These are phyloP conservation scores for Cryptosporidium canis DNA, from an alignment of 169 alveolate species.

Conservation along the genomic window DNA sequence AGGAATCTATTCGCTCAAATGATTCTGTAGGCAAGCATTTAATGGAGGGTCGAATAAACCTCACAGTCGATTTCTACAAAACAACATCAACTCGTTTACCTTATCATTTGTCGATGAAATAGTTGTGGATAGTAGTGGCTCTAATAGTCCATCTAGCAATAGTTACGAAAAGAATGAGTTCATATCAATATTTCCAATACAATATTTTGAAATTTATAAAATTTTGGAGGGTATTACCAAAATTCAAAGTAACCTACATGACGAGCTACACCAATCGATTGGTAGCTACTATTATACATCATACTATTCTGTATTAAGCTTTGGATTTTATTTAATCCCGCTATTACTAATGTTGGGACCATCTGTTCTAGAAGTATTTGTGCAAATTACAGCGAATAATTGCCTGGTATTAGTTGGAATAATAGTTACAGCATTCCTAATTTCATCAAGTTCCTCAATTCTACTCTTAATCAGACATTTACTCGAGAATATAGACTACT, in stretches of 20 bases:
- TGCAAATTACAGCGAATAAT: not conserved
- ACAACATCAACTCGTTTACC: slow-evolving; percentile 37
- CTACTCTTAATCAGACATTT: not conserved
- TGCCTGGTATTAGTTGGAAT: slow-evolving; percentile 11
- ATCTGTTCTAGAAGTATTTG: not conserved
- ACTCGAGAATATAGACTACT: not conserved
- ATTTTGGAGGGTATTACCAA: slow-evolving; percentile 43
- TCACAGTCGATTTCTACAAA: slow-evolving; percentile 29
- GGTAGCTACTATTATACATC: slow-evolving; percentile 37
- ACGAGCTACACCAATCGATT: slow-evolving; percentile 39
- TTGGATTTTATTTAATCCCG: slow-evolving; percentile 18
- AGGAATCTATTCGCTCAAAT: not conserved
- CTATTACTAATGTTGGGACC: not conserved
- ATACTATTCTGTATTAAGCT: not conserved
- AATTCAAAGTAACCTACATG: slow-evolving; percentile 65
- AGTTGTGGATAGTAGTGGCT: not conserved
- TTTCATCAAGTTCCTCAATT: not conserved
- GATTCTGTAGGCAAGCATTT: slow-evolving; percentile 27
- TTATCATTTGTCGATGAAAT: slow-evolving; percentile 13
- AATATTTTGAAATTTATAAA: not conserved
- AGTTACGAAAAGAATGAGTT: slow-evolving; percentile 1
- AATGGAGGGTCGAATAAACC: slow-evolving; percentile 48
- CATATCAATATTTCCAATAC: slow-evolving; percentile 28
- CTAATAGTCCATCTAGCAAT: not conserved
- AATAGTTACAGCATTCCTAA: not conserved